A percentile compares a stretch with the other conserved stretches of the same genome.
Evolutionary conservation across 305 asterid species (phyloP).

Genomic region (Fraxinus angustifolia): DNA sequence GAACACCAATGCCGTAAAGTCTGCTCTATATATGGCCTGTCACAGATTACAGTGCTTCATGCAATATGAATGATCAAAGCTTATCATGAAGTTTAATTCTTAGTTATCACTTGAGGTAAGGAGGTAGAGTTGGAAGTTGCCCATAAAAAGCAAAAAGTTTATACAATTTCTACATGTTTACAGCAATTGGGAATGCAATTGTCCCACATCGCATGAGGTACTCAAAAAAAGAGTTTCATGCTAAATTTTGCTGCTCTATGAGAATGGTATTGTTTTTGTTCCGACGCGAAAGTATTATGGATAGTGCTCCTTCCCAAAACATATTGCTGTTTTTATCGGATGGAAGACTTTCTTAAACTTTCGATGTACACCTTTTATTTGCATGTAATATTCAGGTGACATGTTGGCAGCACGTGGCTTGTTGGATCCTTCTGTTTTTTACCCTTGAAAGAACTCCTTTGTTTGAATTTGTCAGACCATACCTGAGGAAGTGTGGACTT

Average conservation of each 20-base stretch:
- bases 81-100: background rate
- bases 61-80: background rate
- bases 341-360: background rate
- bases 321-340: background rate
- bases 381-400: background rate
- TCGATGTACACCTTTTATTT: conserved; percentile 2
- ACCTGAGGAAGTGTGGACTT: conserved; percentile 73
- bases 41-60: background rate
- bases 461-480: conserved; percentile 49
- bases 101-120: background rate
- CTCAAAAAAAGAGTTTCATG: background rate
- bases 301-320: background rate
- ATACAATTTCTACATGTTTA: background rate
- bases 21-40: background rate
- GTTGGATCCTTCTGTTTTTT: conserved; percentile 17
- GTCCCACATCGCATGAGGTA: background rate
- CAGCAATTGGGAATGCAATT: background rate
- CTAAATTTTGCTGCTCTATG: background rate
- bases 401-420: conserved; percentile 9
- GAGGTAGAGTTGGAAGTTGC: background rate
- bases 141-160: background rate
- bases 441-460: conserved; percentile 27
- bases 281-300: background rate
- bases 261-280: background rate
- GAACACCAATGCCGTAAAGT: background rate